These are phyloP conservation scores for Priceomyces medius DNA, from an alignment of 805 yeast genomes.

Conservation along the genomic window DNA sequence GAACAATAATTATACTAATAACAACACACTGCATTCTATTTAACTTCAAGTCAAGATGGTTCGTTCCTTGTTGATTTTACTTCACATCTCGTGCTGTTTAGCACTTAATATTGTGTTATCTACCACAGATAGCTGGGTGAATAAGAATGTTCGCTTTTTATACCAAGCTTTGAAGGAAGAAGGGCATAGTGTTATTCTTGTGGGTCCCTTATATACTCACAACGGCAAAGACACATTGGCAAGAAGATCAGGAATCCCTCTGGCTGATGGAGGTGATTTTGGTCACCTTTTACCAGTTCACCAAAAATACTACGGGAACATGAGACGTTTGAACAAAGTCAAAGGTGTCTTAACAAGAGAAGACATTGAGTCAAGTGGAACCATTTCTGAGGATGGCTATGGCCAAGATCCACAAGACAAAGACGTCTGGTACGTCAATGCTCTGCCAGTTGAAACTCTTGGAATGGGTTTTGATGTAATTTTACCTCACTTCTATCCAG, in stretches of 20 bases:
- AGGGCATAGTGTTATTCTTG: conserved; percentile 31
- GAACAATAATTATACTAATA: too few relatives aligned
- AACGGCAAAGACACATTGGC: background rate
- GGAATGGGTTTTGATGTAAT: conserved; percentile 25
- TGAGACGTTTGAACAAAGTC: conserved; percentile 13
- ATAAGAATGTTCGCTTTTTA: conserved; percentile 30
- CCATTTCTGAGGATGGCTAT: conserved; percentile 13
- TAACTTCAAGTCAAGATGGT: too few relatives aligned
- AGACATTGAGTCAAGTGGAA: conserved; percentile 5
- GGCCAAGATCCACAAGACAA: conserved; percentile 37
- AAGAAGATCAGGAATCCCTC: conserved; percentile 1
- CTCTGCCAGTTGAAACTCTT: conserved; percentile 24
- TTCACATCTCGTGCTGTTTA: conserved; percentile 1
- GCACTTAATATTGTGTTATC: conserved; percentile 31
- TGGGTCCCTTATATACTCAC: conserved; percentile 27
- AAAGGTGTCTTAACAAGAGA: conserved; percentile 5
- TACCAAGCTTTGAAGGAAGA: conserved; percentile 26
- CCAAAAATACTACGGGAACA: conserved; percentile 27
- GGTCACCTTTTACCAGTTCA: conserved; percentile 31
- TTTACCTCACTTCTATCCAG: conserved; percentile 23
- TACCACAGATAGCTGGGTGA: conserved; percentile 38
- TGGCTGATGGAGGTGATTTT: conserved; percentile 32
- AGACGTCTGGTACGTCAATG: conserved; percentile 34
- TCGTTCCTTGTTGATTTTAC: background rate
- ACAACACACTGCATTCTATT: too few relatives aligned